These are phyloP conservation scores for Blastocrithidia nonstop DNA, from an alignment of 208 protist genomes.

Conservation along the genomic window DNA sequence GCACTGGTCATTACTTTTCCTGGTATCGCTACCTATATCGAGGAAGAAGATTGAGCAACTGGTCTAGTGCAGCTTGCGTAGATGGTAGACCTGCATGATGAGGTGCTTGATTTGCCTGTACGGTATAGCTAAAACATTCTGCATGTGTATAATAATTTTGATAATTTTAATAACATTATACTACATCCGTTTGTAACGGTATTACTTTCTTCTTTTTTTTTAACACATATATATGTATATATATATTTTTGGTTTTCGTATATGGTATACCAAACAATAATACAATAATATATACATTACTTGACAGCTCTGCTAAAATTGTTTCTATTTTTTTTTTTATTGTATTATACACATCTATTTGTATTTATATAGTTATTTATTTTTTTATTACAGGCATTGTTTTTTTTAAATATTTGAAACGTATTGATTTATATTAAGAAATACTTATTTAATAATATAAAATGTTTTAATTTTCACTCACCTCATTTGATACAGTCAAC, in stretches of 20 bases:
- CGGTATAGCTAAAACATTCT: slow-evolving; percentile 21
- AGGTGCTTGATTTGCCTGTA: slow-evolving; percentile 31
- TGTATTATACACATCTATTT: neutral
- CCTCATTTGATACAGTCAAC: too few relatives aligned
- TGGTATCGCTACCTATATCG: slow-evolving; percentile 23
- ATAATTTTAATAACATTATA: neutral
- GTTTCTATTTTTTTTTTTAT: neutral
- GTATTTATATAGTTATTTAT: too few relatives aligned
- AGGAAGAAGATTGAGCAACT: slow-evolving; percentile 32
- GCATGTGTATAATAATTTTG: neutral
- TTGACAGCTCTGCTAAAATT: neutral
- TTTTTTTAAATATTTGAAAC: neutral
- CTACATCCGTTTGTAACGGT: too few relatives aligned
- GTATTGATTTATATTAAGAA: too few relatives aligned
- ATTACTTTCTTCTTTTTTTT: neutral
- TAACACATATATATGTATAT: slow-evolving; percentile 2
- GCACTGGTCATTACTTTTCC: slow-evolving; percentile 30
- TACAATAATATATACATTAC: neutral
- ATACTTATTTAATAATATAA: too few relatives aligned
- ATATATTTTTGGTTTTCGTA: neutral
- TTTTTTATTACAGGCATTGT: neutral
- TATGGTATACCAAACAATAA: neutral
- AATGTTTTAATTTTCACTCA: too few relatives aligned
- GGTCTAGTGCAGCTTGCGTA: slow-evolving; percentile 29
- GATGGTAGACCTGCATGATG: slow-evolving; percentile 25